These are phyloP conservation scores for Aspergillus campestris DNA, from an alignment of 495 filamentous ascomycete genomes.

Conservation along the genomic window DNA sequence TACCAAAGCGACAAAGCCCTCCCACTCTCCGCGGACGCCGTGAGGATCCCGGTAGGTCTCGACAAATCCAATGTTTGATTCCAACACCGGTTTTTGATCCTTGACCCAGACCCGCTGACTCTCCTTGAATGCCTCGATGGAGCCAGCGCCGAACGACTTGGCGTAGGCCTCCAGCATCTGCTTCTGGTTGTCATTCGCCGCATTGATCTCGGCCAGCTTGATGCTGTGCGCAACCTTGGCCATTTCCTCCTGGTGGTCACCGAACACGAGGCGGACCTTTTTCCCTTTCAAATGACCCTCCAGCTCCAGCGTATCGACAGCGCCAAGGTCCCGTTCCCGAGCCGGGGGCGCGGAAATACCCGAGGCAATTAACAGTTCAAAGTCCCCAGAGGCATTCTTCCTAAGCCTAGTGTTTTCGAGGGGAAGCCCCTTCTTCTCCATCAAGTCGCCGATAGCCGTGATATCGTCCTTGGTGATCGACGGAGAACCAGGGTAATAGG, in stretches of 20 bases:
- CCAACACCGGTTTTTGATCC: slow-evolving; percentile 81
- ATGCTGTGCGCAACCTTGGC: slow-evolving; percentile 62
- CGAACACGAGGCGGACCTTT: slow-evolving; percentile 67
- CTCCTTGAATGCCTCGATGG: slow-evolving; percentile 81
- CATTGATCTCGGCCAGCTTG: slow-evolving; percentile 63
- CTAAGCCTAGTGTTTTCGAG: slow-evolving; percentile 83
- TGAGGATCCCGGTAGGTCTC: slow-evolving; percentile 95
- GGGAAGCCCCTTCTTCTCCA: slow-evolving; percentile 63
- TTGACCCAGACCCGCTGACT: slow-evolving; percentile 87
- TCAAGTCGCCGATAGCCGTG: slow-evolving; percentile 57
- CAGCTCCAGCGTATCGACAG: slow-evolving; percentile 56
- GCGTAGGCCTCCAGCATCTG: slow-evolving; percentile 78
- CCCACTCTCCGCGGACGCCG: slow-evolving; percentile 93
- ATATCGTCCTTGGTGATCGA: slow-evolving; percentile 84
- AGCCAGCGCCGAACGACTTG: slow-evolving; percentile 77
- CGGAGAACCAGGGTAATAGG: slow-evolving; percentile 86
- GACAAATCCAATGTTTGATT: slow-evolving; percentile 89
- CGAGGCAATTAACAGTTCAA: slow-evolving; percentile 79
- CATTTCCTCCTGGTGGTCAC: slow-evolving; percentile 78
- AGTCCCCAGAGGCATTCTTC: slow-evolving; percentile 64
- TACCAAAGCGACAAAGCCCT: slow-evolving; percentile 78
- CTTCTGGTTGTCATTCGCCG: slow-evolving; percentile 78
- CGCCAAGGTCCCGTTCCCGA: slow-evolving; percentile 60
- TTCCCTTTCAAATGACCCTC: slow-evolving; percentile 57
- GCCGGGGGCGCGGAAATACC: slow-evolving; percentile 48